A percentile compares a stretch with the other conserved stretches of the same genome.
Evolutionary conservation across 805 yeast species (phyloP).

Genomic region (Hanseniaspora jakobsenii): DNA sequence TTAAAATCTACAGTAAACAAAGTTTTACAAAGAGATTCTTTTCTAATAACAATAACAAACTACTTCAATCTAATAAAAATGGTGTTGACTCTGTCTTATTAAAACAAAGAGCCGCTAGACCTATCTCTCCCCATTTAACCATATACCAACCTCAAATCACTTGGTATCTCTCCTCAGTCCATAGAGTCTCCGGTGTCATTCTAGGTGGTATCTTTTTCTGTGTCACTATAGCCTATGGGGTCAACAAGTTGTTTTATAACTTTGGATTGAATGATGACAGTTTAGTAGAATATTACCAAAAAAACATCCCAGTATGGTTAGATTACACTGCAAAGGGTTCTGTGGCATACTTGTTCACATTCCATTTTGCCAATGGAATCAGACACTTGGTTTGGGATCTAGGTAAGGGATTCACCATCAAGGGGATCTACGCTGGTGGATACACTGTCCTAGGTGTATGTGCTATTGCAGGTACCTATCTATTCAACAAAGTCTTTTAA

Average conservation of each 20-base stretch:
- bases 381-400: slow-evolving; percentile 93
- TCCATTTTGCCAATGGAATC: slow-evolving; percentile 75
- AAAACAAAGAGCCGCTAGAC: slow-evolving; percentile 78
- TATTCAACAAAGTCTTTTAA: slow-evolving; percentile 31
- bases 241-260: slow-evolving; percentile 54
- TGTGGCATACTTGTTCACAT: slow-evolving; percentile 72
- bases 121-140: slow-evolving; percentile 77
- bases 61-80: slow-evolving; percentile 34
- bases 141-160: slow-evolving; percentile 90
- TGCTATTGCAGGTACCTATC: slow-evolving; percentile 45
- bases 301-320: slow-evolving; percentile 50
- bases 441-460: slow-evolving; percentile 63
- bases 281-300: slow-evolving; percentile 33
- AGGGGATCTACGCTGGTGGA: slow-evolving; percentile 89
- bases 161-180: slow-evolving; percentile 64
- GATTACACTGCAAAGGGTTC: slow-evolving; percentile 56
- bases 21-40: too few relatives aligned
- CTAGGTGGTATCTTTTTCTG: slow-evolving; percentile 71
- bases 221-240: slow-evolving; percentile 63
- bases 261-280: slow-evolving; percentile 29
- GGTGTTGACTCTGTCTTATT: slow-evolving; percentile 61
- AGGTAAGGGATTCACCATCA: slow-evolving; percentile 63
- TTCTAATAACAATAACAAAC: slow-evolving; percentile 23
- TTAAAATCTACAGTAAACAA: too few relatives aligned
- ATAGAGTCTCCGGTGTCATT: slow-evolving; percentile 79